Percentiles rank a stretch among this genome's conserved stretches.
Conservation (phyloP, 345 rosid species). For the Aquilaria malaccensis region DNA sequence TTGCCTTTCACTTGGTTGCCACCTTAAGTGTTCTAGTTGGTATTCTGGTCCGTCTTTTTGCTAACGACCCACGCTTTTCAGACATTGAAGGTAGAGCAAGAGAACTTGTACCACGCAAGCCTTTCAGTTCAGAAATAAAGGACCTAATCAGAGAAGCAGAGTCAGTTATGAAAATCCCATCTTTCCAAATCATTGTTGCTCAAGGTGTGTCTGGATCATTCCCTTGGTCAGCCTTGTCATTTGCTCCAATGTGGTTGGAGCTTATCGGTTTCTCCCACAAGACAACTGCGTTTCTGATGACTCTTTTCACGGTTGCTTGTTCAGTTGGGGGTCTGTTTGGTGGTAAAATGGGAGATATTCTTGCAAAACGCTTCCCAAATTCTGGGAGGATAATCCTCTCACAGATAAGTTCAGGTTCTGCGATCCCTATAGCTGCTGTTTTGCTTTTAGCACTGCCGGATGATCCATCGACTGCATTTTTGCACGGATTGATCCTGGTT, state of each 20-base stretch:
- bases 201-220: conserved; percentile 78
- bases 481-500: conserved; percentile 50
- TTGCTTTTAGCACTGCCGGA: conserved; percentile 64
- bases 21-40: conserved; percentile 65
- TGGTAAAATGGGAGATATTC: conserved; percentile 72
- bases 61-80: conserved; percentile 56
- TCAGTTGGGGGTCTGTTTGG: conserved; percentile 91
- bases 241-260: conserved; percentile 91
- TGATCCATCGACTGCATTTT: conserved; percentile 51
- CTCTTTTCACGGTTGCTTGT: conserved; percentile 50
- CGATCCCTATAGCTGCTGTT: conserved; percentile 77
- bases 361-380: conserved; percentile 55
- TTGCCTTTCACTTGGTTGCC: conserved; percentile 78
- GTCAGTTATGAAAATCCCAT: conserved; percentile 43
- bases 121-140: conserved; percentile 48
- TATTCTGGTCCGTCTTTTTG: conserved; percentile 51
- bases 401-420: conserved; percentile 88
- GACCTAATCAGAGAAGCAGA: conserved; percentile 48
- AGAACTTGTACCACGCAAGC: conserved; percentile 27
- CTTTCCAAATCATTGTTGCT: conserved; percentile 87
- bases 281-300: conserved; percentile 55
- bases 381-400: conserved; percentile 81
- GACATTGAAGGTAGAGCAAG: conserved; percentile 20
- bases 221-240: conserved; percentile 92
- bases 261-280: conserved; percentile 74